These are phyloP conservation scores for Escallonia herrerae DNA, from an alignment of 129 eudicot species.

Conservation along the genomic window DNA sequence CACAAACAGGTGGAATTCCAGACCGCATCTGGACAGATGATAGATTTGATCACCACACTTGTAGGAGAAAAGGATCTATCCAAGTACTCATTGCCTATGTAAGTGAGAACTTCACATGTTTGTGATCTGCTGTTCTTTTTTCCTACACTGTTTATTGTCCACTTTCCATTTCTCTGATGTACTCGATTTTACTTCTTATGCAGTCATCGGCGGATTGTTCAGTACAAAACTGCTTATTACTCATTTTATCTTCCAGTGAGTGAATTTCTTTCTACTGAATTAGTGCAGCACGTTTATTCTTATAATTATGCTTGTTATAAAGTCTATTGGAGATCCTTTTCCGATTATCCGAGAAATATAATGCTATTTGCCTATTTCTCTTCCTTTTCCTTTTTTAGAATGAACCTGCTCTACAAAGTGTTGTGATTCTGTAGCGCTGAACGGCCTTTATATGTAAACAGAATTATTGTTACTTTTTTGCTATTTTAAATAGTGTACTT, in stretches of 20 bases:
- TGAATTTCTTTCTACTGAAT: constrained; percentile 7
- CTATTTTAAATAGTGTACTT: no score
- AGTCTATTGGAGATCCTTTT: no score
- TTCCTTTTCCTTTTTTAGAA: no score
- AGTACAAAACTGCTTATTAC: constrained; percentile 90
- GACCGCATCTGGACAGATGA: constrained; percentile 89
- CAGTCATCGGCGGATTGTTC: constrained; percentile 92
- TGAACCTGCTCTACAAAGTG: no score
- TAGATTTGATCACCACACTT: constrained; percentile 82
- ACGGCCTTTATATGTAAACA: no score
- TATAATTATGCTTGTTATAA: no score
- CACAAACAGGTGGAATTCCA: constrained; percentile 74
- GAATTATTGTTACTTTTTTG: no score
- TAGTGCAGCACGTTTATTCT: not conserved
- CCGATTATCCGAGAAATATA: no score
- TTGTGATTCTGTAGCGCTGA: no score
- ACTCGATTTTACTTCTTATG: constrained; percentile 17
- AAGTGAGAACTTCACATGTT: constrained; percentile 18
- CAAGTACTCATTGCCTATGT: constrained; percentile 72
- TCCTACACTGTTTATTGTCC: not conserved
- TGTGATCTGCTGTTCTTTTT: not conserved
- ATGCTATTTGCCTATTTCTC: no score
- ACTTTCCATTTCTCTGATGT: constrained; percentile 16
- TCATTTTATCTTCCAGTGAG: constrained; percentile 93
- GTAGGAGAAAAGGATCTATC: constrained; percentile 87